Conservation (phyloP, 805 yeast species). For the Kuraishia ogatae region DNA sequence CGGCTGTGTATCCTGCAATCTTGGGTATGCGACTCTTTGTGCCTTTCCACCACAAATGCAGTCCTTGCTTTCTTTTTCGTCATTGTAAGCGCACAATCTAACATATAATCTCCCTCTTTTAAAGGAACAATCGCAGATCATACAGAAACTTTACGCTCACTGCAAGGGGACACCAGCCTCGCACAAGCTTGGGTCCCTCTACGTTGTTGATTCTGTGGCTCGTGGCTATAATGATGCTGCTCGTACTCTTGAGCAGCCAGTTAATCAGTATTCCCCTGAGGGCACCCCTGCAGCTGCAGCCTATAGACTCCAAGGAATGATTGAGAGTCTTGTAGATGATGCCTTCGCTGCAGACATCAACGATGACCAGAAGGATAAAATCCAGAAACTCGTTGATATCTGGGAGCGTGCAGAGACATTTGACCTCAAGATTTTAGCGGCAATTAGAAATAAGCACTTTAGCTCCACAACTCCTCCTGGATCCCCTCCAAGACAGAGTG, state of each 20-base stretch:
- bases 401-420: constrained; percentile 88
- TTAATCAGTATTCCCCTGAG: constrained; percentile 42
- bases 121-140: constrained; percentile 35
- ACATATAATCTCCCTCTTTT: background rate
- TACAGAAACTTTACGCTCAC: constrained; percentile 51
- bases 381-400: constrained; percentile 78
- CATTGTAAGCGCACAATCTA: background rate
- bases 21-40: too few relatives aligned
- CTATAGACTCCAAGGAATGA: constrained; percentile 50
- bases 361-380: constrained; percentile 59
- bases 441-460: constrained; percentile 53
- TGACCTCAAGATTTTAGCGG: constrained; percentile 41
- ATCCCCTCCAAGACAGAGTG: constrained; percentile 40
- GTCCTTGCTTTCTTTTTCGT: background rate
- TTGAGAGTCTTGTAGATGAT: constrained; percentile 56
- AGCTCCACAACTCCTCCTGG: constrained; percentile 65
- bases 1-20: too few relatives aligned
- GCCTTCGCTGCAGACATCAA: constrained; percentile 41
- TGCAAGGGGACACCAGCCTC: constrained; percentile 67
- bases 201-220: constrained; percentile 87
- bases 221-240: constrained; percentile 73
- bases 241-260: constrained; percentile 39
- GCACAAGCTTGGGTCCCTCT: constrained; percentile 85
- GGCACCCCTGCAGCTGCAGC: constrained; percentile 76
- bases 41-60: background rate